Percentiles rank a stretch among this genome's conserved stretches.
Evolutionary conservation across 306 rosid genomes (phyloP).

Genomic region (Biancaea sappan): DNA sequence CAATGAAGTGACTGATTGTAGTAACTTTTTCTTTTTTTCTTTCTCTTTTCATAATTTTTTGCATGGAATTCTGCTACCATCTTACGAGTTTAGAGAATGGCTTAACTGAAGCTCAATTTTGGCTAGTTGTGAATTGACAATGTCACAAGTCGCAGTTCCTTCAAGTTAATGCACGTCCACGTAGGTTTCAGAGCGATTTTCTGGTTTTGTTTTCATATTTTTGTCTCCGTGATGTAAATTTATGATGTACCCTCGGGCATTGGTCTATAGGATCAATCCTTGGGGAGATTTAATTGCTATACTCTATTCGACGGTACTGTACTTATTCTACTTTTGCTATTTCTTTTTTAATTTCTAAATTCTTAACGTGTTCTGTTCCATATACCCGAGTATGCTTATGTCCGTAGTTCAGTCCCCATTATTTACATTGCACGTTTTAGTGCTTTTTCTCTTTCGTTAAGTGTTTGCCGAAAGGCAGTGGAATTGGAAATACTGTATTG

Average conservation of each 20-base stretch:
- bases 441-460: background rate
- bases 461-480: background rate
- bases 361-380: background rate
- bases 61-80: constrained; percentile 40
- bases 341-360: background rate
- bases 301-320: background rate
- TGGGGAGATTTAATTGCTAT: background rate
- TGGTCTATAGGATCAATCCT: constrained; percentile 22
- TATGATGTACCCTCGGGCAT: background rate
- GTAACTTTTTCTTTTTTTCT: background rate
- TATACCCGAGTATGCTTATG: too few species aligned
- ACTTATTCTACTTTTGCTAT: background rate
- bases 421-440: background rate
- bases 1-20: constrained; percentile 38
- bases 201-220: constrained; percentile 31
- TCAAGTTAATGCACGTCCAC: constrained; percentile 13
- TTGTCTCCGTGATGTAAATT: constrained; percentile 34
- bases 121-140: constrained; percentile 39
- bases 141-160: constrained; percentile 41
- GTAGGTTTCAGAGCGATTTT: constrained; percentile 34
- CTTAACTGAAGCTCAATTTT: constrained; percentile 53
- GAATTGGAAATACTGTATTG: background rate
- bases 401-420: background rate
- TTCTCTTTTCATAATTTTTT: constrained; percentile 30
- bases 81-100: constrained; percentile 35